phyloP scores from a whole-genome alignment of 2,329 filamentous ascomycete species.

The Ampelomyces quisqualis region DNA sequence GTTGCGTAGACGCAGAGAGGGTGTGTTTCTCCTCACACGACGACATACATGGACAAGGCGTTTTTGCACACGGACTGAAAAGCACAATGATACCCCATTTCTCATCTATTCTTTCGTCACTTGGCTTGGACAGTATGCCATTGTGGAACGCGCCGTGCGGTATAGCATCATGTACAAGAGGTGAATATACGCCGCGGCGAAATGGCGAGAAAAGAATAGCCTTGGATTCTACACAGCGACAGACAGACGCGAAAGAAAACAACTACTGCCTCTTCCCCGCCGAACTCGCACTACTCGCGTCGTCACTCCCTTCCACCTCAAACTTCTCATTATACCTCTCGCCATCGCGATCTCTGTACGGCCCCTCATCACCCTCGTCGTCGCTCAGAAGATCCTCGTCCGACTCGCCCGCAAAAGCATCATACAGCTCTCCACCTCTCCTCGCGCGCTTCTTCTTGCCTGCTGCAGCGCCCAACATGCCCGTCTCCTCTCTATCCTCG shows the following conservation, averaged over 20 bases:
- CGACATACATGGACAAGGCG: no score
- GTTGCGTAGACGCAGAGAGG: slow-evolving; percentile 62
- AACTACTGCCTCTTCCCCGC: slow-evolving; percentile 28
- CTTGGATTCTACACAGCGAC: slow-evolving; percentile 3
- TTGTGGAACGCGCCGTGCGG: no score
- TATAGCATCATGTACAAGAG: no score
- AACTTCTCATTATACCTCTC: slow-evolving; percentile 39
- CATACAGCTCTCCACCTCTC: slow-evolving; percentile 87
- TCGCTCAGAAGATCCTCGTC: slow-evolving; percentile 66
- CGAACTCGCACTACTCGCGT: slow-evolving; percentile 30
- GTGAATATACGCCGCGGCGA: no score
- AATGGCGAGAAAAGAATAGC: no score
- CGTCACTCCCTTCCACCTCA: slow-evolving; percentile 22
- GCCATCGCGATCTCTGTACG: slow-evolving; percentile 36
- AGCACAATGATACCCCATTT: slow-evolving; percentile 18
- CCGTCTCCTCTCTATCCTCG: slow-evolving; percentile 61
- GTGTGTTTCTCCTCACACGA: slow-evolving; percentile 1
- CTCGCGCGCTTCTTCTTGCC: slow-evolving; percentile 50
- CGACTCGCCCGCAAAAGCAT: slow-evolving; percentile 93
- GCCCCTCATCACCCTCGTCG: slow-evolving; percentile 43
- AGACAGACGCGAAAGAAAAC: neutral
- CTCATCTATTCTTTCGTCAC: neutral
- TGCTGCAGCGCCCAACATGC: slow-evolving; percentile 40
- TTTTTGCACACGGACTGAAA: neutral
- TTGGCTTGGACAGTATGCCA: no score